Evolutionary conservation across 495 filamentous ascomycete genomes (phyloP), one percentile per base, ranked within the genome.

Genomic region (Hypoxylon lienhwacheense): DNA sequence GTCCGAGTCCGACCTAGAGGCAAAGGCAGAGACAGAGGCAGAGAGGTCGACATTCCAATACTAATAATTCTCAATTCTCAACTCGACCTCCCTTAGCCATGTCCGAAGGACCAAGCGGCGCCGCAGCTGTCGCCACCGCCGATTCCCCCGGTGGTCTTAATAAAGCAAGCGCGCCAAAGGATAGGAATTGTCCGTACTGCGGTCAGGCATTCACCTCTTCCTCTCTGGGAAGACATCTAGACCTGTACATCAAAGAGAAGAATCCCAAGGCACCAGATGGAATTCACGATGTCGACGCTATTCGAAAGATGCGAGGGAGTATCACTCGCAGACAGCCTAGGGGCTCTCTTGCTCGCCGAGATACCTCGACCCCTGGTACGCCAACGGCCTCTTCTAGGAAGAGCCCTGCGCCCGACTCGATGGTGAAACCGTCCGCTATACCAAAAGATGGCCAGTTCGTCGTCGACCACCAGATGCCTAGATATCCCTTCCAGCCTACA

Each of bases 151-250:
- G 45, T 53, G 60, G 62, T 15, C 33, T 55, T 5, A 77, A 77
- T 5, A 77, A 77, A 41, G 6, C 42, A 7, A 61, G 71, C 73
- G 53, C 75, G 63, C 47, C 67, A 22, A 96, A 96, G 69, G 90
- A 96, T 74, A 86, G 83, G 56, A 81, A 76, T 62, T 96, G 91
- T 67, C 88, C 86, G 14, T 96, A 87, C 74, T 96, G 91, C 70
- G 70, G 82, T 31, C 88, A 92, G 66, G 70, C 83, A 2, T 96
- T 95, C 59, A 96, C 91, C 2, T 95, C 91, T 5, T 95, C 90
- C 4, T 93, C 89, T 2, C 78, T 96, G n/a, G 91, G 91, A 17
- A 86, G 91, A 28, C 91, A 96, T 73, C 81, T 96, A 19, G 91
- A 96, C 65, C 79, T 93, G 25, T 96, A 91, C 66, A 86, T 96